A percentile compares a stretch with the other conserved stretches of the same genome.
Conservation (phyloP, 257 asterid genomes). For the Solanum ossicruentum region DNA sequence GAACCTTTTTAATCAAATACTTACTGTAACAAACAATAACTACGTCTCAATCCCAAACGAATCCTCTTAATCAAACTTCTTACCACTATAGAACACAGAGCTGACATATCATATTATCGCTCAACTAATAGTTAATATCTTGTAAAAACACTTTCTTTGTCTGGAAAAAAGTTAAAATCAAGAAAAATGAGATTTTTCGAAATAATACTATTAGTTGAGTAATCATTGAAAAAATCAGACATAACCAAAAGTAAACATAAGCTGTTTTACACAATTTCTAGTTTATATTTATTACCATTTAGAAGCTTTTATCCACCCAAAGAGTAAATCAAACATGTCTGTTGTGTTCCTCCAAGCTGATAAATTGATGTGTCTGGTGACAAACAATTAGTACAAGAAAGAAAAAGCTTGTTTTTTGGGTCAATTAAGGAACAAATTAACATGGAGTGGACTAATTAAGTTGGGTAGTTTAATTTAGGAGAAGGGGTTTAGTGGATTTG, state of each 20-base stretch:
- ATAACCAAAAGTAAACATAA: neutral
- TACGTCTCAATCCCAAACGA: neutral
- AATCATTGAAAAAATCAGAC: neutral
- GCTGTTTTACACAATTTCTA: neutral
- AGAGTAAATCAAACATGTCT: conserved; percentile 42
- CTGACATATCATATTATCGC: neutral
- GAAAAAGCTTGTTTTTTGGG: neutral
- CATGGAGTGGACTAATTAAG: neutral
- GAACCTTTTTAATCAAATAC: conserved; percentile 45
- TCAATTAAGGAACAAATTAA: neutral
- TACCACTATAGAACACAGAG: neutral
- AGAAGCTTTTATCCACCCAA: conserved; percentile 88
- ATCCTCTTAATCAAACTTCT: neutral
- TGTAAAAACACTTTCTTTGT: neutral
- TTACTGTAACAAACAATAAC: neutral
- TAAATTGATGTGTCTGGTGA: neutral
- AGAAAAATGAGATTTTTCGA: neutral
- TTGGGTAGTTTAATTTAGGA: conserved; percentile 18
- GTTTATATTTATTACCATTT: conserved; percentile 37
- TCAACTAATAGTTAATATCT: neutral
- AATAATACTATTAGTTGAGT: neutral
- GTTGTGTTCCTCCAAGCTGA: neutral
- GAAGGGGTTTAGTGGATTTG: conserved; percentile 6
- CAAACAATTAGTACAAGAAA: neutral
- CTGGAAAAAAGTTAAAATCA: neutral